Conservation (phyloP, 805 yeast genomes). For the Starmerella powellii region DNA sequence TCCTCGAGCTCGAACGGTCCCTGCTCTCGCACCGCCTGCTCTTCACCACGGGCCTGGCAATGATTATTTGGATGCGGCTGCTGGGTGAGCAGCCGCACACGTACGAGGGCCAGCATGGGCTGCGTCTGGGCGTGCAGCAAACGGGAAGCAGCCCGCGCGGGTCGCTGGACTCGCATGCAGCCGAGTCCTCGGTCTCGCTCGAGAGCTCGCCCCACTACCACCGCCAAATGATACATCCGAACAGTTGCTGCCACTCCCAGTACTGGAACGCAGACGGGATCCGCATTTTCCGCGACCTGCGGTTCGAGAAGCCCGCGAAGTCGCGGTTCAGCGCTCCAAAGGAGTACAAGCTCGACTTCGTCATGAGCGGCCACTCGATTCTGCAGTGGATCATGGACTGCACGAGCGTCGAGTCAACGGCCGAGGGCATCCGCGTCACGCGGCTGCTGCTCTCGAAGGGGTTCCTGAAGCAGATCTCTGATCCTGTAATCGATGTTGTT, state of each 20-base stretch:
- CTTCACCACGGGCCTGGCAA: conserved; percentile 50
- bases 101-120: conserved; percentile 35
- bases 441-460: conserved; percentile 28
- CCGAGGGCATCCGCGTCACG: conserved; percentile 20
- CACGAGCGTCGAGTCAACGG: conserved; percentile 47
- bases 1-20: conserved; percentile 57
- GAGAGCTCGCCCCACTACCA: no score
- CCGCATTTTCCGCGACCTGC: conserved; percentile 40
- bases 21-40: conserved; percentile 42
- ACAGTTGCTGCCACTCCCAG: conserved; percentile 68
- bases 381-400: conserved; percentile 88
- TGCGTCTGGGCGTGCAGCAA: neutral
- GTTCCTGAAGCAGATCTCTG: conserved; percentile 16
- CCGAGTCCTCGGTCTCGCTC: no score
- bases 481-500: conserved; percentile 1
- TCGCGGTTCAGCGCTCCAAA: conserved; percentile 17
- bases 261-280: conserved; percentile 66
- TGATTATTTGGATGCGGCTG: conserved; percentile 47
- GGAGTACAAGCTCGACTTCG: conserved; percentile 30
- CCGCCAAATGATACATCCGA: conserved; percentile 74
- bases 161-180: no score
- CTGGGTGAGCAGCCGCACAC: conserved; percentile 59
- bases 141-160: no score
- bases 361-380: conserved; percentile 62
- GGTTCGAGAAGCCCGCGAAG: conserved; percentile 22